These are phyloP conservation scores for Populus hybrid DNA, from an alignment of 441 rosid genomes.

Conservation along the genomic window DNA sequence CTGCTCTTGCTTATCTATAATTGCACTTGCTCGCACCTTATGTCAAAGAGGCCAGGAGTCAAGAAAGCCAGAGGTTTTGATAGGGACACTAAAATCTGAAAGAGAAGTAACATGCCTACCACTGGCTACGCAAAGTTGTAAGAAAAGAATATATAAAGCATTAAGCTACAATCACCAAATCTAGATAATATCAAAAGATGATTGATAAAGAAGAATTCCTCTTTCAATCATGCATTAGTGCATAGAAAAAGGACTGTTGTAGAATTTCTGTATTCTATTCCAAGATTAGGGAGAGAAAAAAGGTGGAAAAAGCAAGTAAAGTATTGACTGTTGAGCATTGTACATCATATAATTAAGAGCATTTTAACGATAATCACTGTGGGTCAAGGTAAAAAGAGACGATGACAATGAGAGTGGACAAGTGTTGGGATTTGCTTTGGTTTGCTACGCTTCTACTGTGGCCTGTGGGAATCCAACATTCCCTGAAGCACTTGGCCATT, in stretches of 20 bases:
- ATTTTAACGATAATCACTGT: conserved; percentile 4
- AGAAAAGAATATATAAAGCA: conserved; percentile 37
- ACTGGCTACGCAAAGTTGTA: conserved; percentile 34
- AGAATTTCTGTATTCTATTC: conserved; percentile 21
- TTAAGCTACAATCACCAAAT: conserved; percentile 32
- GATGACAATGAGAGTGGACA: conserved; percentile 13
- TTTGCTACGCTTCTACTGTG: conserved; percentile 26
- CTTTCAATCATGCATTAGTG: not conserved
- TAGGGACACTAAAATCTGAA: not conserved
- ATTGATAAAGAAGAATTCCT: conserved; percentile 11
- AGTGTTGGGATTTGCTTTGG: conserved; percentile 23
- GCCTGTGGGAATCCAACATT: conserved; percentile 47
- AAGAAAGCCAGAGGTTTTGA: conserved; percentile 28
- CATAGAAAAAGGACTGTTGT: not conserved
- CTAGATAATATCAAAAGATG: conserved; percentile 25
- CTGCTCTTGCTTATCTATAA: conserved; percentile 25
- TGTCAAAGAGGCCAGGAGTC: conserved; percentile 38
- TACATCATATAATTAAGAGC: not conserved
- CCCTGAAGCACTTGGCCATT: conserved; percentile 30
- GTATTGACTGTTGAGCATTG: conserved; percentile 36
- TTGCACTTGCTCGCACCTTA: conserved; percentile 31
- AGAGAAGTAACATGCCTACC: conserved; percentile 46
- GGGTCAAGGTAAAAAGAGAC: conserved; percentile 20
- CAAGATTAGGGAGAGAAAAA: not conserved
- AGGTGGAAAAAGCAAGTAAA: conserved; percentile 14